Conservation (phyloP, 768 basidiomycete species). For the Termitomyces sp. region DNA sequence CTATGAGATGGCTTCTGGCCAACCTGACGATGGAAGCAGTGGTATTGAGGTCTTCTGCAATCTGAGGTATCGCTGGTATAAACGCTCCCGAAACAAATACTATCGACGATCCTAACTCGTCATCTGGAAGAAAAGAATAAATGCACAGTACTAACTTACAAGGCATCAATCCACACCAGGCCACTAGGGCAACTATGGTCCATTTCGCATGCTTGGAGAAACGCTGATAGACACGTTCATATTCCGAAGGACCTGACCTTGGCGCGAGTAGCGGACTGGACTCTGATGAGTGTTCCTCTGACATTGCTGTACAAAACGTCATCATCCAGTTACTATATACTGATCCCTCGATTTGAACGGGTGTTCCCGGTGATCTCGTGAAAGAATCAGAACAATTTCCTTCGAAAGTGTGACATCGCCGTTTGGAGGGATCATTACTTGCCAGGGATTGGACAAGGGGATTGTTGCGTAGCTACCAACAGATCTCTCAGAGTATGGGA, state of each 20-base stretch:
- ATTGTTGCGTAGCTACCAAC: too few relatives aligned
- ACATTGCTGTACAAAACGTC: background rate
- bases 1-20: constrained; percentile 15
- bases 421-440: too few relatives aligned
- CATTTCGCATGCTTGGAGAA: constrained; percentile 48
- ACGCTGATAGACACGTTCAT: constrained; percentile 44
- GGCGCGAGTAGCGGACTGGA: constrained; percentile 25
- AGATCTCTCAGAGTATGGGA: too few relatives aligned
- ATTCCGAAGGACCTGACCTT: background rate
- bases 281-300: constrained; percentile 16
- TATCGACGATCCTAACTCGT: constrained; percentile 19
- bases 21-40: constrained; percentile 52
- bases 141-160: constrained; percentile 29
- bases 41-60: constrained; percentile 57
- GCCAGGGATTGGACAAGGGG: background rate
- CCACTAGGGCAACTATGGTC: constrained; percentile 50
- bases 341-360: background rate
- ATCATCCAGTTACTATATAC: too few relatives aligned
- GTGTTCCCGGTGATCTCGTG: background rate
- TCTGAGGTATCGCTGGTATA: constrained; percentile 68
- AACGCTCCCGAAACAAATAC: constrained; percentile 68
- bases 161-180: constrained; percentile 57
- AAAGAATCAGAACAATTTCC: background rate
- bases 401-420: too few relatives aligned
- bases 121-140: background rate